Evolutionary conservation across 345 rosid genomes (phyloP), one percentile per base, ranked within the genome.

Genomic region (Noccaea caerulescens): DNA sequence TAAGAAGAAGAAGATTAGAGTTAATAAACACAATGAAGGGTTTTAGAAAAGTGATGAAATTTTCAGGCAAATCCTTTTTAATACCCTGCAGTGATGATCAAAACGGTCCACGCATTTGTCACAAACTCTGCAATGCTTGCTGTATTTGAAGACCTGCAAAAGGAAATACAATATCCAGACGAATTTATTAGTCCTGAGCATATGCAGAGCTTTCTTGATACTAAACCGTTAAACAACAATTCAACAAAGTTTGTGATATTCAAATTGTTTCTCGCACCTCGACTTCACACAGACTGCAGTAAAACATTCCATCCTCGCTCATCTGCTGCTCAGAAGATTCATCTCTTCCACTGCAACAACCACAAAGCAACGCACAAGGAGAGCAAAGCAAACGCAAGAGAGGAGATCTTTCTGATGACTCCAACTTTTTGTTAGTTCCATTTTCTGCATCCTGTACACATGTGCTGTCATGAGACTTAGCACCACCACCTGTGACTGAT

Each of bases 71-170:
- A 51, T 77, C 41, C 44, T 45, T 43, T 2, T 37, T 0, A 37
- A 4, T 88, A 94, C 98, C 97, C 96, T 83, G 93, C 98, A 91
- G 77, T 94, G 99, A 81, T 94, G 99, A 80, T 91, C 99, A 55
- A 91, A 94, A 46, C 78, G 80, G 72, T 94, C 87, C 4, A 94
- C 98, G 55, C 98, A 91, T 82, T 94, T 94, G 83, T 94, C 98
- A 49, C 98, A 91, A 47, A 94, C 97, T 81, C 99, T 82, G 61
- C 99, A 94, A 77, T 91, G 99, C 81, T 94, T 94, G 87, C 98
- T 94, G 80, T 91, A 88, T 78, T 87, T 94, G 83, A 84, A 89
- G 66, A 94, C 99, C 97, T 94, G 84, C 34, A 71, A 65, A 32
- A 77, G 30, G 3, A 68, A 32, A 73, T 4, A 30, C 60, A 63